A percentile compares a stretch with the other conserved stretches of the same genome.
Evolutionary conservation across 2,329 filamentous ascomycete genomes (phyloP).

Genomic region (Claviceps sp.): DNA sequence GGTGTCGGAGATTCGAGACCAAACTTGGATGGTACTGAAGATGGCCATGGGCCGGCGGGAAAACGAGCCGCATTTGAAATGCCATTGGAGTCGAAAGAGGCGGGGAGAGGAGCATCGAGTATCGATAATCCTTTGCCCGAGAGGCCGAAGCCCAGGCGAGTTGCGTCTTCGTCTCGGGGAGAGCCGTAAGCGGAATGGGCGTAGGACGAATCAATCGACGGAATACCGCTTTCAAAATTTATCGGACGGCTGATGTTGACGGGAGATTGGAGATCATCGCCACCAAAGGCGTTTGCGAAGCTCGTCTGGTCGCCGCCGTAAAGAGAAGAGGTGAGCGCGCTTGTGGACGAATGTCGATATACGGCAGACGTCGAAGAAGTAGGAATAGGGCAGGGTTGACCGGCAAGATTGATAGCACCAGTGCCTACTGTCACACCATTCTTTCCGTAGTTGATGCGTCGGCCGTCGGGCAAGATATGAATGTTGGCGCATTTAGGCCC

Average conservation of each 20-base stretch:
- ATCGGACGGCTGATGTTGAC: conserved; percentile 34
- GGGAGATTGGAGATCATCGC: conserved; percentile 22
- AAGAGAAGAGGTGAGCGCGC: conserved; percentile 49
- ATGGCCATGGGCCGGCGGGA: conserved; percentile 65
- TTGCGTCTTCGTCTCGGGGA: conserved; percentile 54
- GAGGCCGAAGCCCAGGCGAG: conserved; percentile 54
- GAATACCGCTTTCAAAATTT: conserved; percentile 41
- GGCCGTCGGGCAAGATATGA: conserved; percentile 86
- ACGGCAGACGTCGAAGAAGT: conserved; percentile 27
- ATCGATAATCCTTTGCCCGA: conserved; percentile 73
- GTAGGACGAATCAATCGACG: conserved; percentile 45
- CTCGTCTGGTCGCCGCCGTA: conserved; percentile 30
- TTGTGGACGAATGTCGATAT: conserved; percentile 47
- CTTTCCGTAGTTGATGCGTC: conserved; percentile 72
- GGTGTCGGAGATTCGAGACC: conserved; percentile 75
- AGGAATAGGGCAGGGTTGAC: conserved; percentile 43
- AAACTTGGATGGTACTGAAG: conserved; percentile 86
- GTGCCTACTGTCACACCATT: conserved; percentile 52
- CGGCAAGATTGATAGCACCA: conserved; percentile 46
- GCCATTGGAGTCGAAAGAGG: conserved; percentile 92
- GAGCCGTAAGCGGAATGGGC: conserved; percentile 64
- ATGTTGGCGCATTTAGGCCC: conserved; percentile 95
- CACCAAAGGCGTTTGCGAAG: conserved; percentile 25
- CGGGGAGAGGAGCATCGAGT: conserved; percentile 80
- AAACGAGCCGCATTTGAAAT: conserved; percentile 84